These are phyloP conservation scores for Galerina sulciceps DNA, from an alignment of 768 basidiomycete genomes.

Conservation along the genomic window DNA sequence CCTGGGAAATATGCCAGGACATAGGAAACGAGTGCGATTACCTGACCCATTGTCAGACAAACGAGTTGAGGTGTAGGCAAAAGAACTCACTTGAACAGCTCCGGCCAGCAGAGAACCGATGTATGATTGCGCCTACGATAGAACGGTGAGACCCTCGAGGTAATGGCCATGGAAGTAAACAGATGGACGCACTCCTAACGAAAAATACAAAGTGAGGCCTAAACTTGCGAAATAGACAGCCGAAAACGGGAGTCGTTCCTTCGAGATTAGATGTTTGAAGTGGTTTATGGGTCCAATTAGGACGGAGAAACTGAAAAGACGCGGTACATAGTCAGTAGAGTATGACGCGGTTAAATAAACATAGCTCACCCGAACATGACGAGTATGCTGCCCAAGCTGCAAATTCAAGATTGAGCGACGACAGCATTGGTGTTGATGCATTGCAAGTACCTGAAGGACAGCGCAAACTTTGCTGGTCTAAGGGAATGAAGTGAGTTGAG, in stretches of 20 bases:
- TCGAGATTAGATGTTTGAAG: constrained; percentile 82
- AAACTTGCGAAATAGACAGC: constrained; percentile 83
- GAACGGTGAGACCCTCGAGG: not conserved
- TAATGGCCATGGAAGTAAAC: not conserved
- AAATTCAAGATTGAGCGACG: constrained; percentile 8
- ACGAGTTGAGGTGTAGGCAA: not conserved
- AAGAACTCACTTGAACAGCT: constrained; percentile 66
- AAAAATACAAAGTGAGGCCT: constrained; percentile 88
- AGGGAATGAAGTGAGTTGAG: constrained; percentile 25
- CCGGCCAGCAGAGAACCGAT: constrained; percentile 85
- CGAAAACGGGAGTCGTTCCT: constrained; percentile 86
- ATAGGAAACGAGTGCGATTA: constrained; percentile 86
- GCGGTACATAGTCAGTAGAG: not conserved
- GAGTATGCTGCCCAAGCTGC: constrained; percentile 83
- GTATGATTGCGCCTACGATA: constrained; percentile 74
- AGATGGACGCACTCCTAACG: constrained; percentile 71
- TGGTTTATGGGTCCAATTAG: constrained; percentile 92
- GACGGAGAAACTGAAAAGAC: constrained; percentile 68
- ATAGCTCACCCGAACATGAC: constrained; percentile 91
- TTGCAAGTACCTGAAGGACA: constrained; percentile 71
- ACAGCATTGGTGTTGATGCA: not conserved
- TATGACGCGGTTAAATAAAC: not conserved
- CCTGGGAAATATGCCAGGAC: constrained; percentile 96
- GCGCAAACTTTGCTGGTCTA: constrained; percentile 89
- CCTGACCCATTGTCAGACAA: constrained; percentile 37